Evolutionary conservation across 2,329 filamentous ascomycete genomes (phyloP).

Genomic region (Colletotrichum scovillei): DNA sequence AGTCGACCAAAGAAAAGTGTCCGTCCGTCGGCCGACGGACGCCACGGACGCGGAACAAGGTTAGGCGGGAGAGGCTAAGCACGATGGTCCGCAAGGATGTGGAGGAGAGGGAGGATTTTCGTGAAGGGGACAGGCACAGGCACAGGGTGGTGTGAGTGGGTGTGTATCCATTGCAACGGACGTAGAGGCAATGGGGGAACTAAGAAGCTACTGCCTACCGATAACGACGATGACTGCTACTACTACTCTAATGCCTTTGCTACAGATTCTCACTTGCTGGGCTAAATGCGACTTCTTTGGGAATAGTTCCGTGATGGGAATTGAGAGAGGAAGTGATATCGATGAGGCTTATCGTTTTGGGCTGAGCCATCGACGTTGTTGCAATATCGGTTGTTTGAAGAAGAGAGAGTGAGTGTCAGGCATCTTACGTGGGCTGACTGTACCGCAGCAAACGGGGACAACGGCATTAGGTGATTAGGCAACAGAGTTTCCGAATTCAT

Average conservation of each 20-base stretch:
- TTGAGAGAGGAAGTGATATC: not conserved
- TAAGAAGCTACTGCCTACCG: not conserved
- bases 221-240: not conserved
- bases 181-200: not conserved
- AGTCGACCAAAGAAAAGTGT: conserved; percentile 1
- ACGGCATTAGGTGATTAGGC: not conserved
- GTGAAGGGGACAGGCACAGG: not conserved
- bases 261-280: not conserved
- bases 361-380: not conserved
- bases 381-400: not conserved
- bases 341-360: not conserved
- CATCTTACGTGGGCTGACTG: not conserved
- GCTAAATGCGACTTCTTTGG: not conserved
- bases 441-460: not conserved
- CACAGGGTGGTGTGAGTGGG: not conserved
- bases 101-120: not conserved
- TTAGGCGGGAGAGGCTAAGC: conserved; percentile 19
- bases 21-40: conserved; percentile 27
- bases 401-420: not conserved
- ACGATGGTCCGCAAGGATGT: not conserved
- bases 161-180: conserved; percentile 3
- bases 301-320: not conserved
- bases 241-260: not conserved
- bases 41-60: conserved; percentile 24
- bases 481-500: not conserved